phyloP scores from a whole-genome alignment of 2,329 filamentous ascomycete species.

The Fusarium burgessii region DNA sequence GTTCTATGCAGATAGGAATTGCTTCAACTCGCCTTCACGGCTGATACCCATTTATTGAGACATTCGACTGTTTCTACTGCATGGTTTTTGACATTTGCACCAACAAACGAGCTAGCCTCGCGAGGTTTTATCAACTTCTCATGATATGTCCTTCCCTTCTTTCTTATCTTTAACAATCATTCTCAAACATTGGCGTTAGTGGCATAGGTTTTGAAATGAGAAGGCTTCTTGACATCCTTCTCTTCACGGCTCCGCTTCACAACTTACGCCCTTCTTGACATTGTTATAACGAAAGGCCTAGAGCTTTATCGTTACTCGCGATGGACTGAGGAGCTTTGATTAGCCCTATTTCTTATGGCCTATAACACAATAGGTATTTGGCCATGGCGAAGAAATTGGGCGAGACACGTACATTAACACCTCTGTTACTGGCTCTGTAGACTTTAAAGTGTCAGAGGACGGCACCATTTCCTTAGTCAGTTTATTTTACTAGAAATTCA shows the following conservation, averaged over 20 bases:
- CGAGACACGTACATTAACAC: slow-evolving; percentile 38
- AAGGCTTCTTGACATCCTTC: slow-evolving; percentile 20
- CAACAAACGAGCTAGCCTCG: slow-evolving; percentile 20
- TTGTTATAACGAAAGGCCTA: slow-evolving; percentile 3
- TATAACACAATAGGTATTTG: not conserved
- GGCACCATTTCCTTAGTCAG: slow-evolving; percentile 41
- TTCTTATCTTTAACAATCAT: slow-evolving; percentile 26
- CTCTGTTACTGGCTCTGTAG: slow-evolving; percentile 43
- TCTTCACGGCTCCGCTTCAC: slow-evolving; percentile 15
- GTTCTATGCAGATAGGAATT: slow-evolving; percentile 15
- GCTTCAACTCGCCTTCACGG: slow-evolving; percentile 29
- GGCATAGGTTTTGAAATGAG: slow-evolving; percentile 36
- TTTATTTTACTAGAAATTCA: slow-evolving; percentile 40
- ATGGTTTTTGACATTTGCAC: slow-evolving; percentile 25
- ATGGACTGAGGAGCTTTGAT: slow-evolving; percentile 8
- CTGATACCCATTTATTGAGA: slow-evolving; percentile 39
- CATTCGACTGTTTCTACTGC: slow-evolving; percentile 20
- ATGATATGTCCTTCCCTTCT: slow-evolving; percentile 26
- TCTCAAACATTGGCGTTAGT: slow-evolving; percentile 38
- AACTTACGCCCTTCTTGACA: slow-evolving; percentile 25
- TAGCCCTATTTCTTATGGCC: not conserved
- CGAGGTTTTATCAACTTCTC: slow-evolving; percentile 32
- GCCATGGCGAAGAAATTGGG: not conserved
- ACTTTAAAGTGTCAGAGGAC: slow-evolving; percentile 42
- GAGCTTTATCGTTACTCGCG: slow-evolving; percentile 18